Base-by-base conservation (phyloP, 2,329 filamentous ascomycete species). In the Trichoderma citrinoviride region DNA sequence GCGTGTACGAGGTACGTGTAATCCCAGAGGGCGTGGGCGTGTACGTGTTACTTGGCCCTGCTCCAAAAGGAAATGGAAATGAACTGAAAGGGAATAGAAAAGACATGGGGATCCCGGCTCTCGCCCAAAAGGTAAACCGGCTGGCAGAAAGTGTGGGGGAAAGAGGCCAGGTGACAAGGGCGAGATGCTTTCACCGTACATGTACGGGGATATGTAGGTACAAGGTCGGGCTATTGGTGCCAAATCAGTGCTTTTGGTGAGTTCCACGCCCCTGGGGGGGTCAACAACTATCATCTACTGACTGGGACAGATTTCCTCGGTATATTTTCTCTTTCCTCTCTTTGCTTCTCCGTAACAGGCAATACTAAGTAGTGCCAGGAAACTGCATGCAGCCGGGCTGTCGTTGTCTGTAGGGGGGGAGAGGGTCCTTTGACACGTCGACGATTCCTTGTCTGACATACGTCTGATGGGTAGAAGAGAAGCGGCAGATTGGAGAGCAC, bases 371-470 rank as follows among this genome's bases (percentile, higher is more conserved):
- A 7, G 17, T 27, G 33, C n/a, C 3, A 8, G 40, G 14, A 14
- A 41, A 25, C 29, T 61, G 57, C 57, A 61, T 61, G 57, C 57
- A 27, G 47, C 47, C 12, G 25, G n/a, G 2, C 57, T 7, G 44
- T 47, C 33, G 5, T 1, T 37, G 33, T 37, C 33, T 14, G 33
- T 50, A 60, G 29, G 44, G 44, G 56, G 56, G 29, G 33, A 14
- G 33, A 37, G 33, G 33, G 33, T 37, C 33, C n/a, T n/a, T 60
- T 60, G 56, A 50, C 56, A 61, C 57, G 46, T 52, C 47, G 57
- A 21, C 37, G 33, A 14, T 14, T 14, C 21, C n/a, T 37, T 61
- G 47, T 25, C 58, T 62, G 58, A 54, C 58, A 61, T 53, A 50
- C 57, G 33, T 29, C 57, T n/a, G 46, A 15, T 37, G 33, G 14